Evolutionary conservation across 1,139 yeast species (phyloP), one percentile per base, ranked within the genome.

Genomic region (Casaregolazyma suthepensis): DNA sequence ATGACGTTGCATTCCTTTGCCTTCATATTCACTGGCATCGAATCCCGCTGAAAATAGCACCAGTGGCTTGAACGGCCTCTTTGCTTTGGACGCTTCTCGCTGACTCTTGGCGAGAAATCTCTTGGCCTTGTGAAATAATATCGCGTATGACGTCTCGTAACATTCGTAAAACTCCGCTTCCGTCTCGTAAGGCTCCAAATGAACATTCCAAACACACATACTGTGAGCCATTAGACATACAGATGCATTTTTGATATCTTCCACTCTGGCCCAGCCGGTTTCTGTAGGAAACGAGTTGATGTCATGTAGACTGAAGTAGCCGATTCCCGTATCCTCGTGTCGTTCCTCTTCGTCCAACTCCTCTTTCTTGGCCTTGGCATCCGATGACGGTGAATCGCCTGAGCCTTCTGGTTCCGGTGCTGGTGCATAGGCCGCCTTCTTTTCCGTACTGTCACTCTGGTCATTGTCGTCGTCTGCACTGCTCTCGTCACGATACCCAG

Each of bases 281-380:
- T 88, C 96, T 0, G 95, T 86, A 0, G 96, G 96, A 67, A 85
- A 88, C 1, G 95, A 86, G 64, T 87, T 86, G 62, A 88, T 83
- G 66, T 88, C 96, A 68, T 88, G 96, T 60, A 88, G 70, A 1
- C 95, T 87, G 65, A 87, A 87, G 66, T 88, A 88, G 0, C 94
- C 96, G 42, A 88, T 49, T 3, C 52, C 52, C 19, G 37, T 43
- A 40, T 38, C 45, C 85, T 58, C 56, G 50, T 45, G 59, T 56
- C 19, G 53, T 35, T 22, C 42, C 37, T 45, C 40, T 45, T 20
- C 48, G 7, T 42, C 55, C n/a, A 19, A 19, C 12, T 47, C 51
- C 5, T 51, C 52, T 29, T 51, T 49, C 43, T 48, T 48, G 26
- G 52, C 19, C n/a, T 51, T 15, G 10, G 45, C 40, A 10, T 37